These are phyloP conservation scores for Serendipita vermifera DNA, from an alignment of 768 basidiomycete species.

Conservation along the genomic window DNA sequence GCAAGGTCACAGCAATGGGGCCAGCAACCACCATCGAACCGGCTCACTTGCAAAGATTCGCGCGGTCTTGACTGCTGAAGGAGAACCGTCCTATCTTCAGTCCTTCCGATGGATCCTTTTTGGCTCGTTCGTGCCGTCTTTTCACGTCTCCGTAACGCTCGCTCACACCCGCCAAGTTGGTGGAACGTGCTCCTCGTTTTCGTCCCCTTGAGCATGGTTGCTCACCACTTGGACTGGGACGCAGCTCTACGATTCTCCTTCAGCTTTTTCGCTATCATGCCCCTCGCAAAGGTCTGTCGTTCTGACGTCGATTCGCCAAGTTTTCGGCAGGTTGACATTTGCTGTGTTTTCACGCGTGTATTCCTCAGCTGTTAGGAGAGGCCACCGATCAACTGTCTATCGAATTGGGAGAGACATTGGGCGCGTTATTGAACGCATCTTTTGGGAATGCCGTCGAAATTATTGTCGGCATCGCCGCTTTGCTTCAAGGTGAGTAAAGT, in stretches of 20 bases:
- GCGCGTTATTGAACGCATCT: slow-evolving; percentile 70
- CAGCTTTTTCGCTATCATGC: slow-evolving; percentile 73
- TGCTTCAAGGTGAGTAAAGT: slow-evolving; percentile 47
- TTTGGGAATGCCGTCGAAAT: slow-evolving; percentile 44
- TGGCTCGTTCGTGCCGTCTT: no score
- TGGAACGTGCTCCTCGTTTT: slow-evolving; percentile 68
- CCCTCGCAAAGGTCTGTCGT: slow-evolving; percentile 64
- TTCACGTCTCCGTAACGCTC: no score
- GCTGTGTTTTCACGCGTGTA: slow-evolving; percentile 4
- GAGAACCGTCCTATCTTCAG: slow-evolving; percentile 10
- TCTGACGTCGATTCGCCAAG: slow-evolving; percentile 6
- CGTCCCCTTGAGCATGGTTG: slow-evolving; percentile 55
- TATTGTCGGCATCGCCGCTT: slow-evolving; percentile 76
- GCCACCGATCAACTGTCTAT: slow-evolving; percentile 71
- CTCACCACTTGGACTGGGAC: slow-evolving; percentile 62
- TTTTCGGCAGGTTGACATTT: neutral
- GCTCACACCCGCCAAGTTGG: no score
- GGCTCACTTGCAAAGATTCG: neutral
- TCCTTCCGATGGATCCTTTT: slow-evolving; percentile 25
- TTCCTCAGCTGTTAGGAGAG: slow-evolving; percentile 52
- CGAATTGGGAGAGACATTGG: slow-evolving; percentile 70
- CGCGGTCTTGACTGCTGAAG: neutral
- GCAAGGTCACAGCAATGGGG: neutral
- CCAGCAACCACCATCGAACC: neutral
- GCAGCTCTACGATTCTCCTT: slow-evolving; percentile 58